phyloP scores from a whole-genome alignment of 805 yeast genomes.

The Kuraishia ogatae region DNA sequence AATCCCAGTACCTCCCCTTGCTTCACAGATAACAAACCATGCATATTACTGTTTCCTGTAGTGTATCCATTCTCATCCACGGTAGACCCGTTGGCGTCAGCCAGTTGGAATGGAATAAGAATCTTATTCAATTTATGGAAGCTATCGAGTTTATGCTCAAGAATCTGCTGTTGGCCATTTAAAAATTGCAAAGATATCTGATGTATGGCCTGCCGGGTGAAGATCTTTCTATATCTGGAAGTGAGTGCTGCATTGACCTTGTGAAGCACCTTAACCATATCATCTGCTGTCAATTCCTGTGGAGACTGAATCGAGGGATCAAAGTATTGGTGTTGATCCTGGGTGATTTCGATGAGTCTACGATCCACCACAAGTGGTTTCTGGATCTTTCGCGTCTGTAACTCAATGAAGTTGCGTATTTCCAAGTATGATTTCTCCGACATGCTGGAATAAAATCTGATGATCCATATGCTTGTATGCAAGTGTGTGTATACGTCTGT shows the following conservation, averaged over 20 bases:
- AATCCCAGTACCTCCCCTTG: conserved; percentile 14
- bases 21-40: conserved; percentile 14
- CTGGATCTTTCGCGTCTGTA: background rate
- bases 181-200: conserved; percentile 21
- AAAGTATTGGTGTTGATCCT: background rate
- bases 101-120: conserved; percentile 15
- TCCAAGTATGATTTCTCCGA: background rate
- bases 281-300: background rate
- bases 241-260: background rate
- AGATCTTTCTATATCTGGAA: conserved; percentile 4
- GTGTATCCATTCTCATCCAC: conserved; percentile 15
- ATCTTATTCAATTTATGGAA: conserved; percentile 18
- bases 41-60: conserved; percentile 11
- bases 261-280: background rate
- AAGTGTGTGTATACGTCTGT: too few relatives aligned
- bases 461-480: background rate
- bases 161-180: conserved; percentile 12
- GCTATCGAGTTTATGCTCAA: conserved; percentile 10
- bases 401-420: background rate
- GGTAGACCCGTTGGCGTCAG: conserved; percentile 16
- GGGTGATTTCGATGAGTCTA: background rate
- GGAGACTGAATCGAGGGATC: background rate
- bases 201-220: conserved; percentile 20
- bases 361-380: background rate
- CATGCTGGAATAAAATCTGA: background rate